phyloP scores from a whole-genome alignment of 73 alveolate species.

The Durusdinium trenchii region DNA sequence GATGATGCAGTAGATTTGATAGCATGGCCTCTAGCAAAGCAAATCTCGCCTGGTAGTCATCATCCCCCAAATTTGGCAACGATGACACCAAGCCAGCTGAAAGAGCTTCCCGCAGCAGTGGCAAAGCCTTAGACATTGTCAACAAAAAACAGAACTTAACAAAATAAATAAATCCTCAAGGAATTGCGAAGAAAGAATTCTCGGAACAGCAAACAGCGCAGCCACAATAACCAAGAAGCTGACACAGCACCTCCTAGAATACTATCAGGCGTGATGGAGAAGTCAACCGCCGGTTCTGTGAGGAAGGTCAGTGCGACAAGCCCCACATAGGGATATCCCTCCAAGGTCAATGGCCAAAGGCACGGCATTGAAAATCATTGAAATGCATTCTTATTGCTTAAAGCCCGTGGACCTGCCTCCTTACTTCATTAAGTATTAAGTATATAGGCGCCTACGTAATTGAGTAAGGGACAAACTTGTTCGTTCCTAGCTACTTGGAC shows the following conservation, averaged over 20 bases:
- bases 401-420: too few relatives aligned
- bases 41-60: slow-evolving; percentile 34
- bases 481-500: too few relatives aligned
- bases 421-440: too few relatives aligned
- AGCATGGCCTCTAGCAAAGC: not conserved
- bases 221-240: slow-evolving; percentile 18
- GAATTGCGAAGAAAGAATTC: not conserved
- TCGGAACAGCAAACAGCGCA: not conserved
- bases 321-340: slow-evolving; percentile 90
- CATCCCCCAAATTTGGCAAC: slow-evolving; percentile 51
- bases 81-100: slow-evolving; percentile 79
- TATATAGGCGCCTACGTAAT: too few relatives aligned
- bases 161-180: too few relatives aligned
- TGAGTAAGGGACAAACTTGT: too few relatives aligned
- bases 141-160: not conserved
- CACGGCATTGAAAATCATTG: not conserved
- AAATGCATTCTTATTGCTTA: not conserved
- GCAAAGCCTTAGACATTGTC: slow-evolving; percentile 39
- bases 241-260: slow-evolving; percentile 84
- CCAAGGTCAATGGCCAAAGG: not conserved
- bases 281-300: slow-evolving; percentile 57
- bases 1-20: not conserved
- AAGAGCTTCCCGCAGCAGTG: slow-evolving; percentile 81
- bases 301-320: slow-evolving; percentile 77
- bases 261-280: slow-evolving; percentile 79